Evolutionary conservation across 306 rosid genomes (phyloP), one percentile per base, ranked within the genome.

Genomic region (Carpinus fangiana): DNA sequence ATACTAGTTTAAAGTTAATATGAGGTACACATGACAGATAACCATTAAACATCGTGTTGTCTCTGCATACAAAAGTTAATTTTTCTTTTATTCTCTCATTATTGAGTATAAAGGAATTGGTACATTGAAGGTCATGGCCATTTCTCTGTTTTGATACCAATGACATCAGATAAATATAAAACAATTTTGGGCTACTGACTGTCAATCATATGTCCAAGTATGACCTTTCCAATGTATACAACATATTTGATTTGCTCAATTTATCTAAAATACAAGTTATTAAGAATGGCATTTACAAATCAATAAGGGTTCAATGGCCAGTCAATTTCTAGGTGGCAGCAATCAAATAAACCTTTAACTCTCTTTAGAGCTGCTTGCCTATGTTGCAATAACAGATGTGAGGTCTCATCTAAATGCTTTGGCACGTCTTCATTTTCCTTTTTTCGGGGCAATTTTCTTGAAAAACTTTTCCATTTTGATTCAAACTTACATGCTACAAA

Each of bases 401-500:
- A 88, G 20, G 76, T 51, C 60, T 89, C 87, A 61, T 80, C 84
- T 45, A 18, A 73, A 74, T 78, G 72, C 78, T 84, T 31, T 76
- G 71, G 81, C 74, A 13, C 18, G 10, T 80, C 70, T 14, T 72
- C 79, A 3, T 72, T 80, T 72, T 77, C 60, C 52, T 70, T 86
- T 76, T 87, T 84, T 78, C 88, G 75, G 34, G 90, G 82, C 79
- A 68, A 68, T 85, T 79, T 86, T 79, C 90, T 85, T 10, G 93
- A 84, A 41, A 89, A 55, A n/a, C 46, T 57, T 87, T 94, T 92
- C 97, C 98, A 94, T 83, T 89, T 94, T 72, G 93, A 86, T 89
- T 94, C 97, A 83, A 94, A 87, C 74, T 76, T 84, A 76, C 92
- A 89, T 50, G 93, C 97, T 94, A 78, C 85, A 83, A 50, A 28